Evolutionary conservation across 805 yeast genomes (phyloP).

Genomic region (Scheffersomyces amazonensis): DNA sequence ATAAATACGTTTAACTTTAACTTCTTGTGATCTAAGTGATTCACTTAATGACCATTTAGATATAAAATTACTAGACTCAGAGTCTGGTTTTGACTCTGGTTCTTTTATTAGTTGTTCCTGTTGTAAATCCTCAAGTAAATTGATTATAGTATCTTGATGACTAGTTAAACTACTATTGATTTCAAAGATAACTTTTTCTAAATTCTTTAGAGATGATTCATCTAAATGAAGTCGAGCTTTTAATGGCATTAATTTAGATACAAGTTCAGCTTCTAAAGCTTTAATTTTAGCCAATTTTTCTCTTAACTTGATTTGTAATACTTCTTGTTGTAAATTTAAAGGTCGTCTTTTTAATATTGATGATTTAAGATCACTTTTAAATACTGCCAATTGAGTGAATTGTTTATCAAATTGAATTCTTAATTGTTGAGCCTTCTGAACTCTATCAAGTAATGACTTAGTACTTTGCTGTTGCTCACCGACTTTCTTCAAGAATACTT

Average conservation of each 20-base stretch:
- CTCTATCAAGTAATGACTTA: no score
- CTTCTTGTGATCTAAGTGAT: not conserved
- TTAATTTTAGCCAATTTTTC: slow-evolving; percentile 21
- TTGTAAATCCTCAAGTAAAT: no score
- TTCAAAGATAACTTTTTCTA: slow-evolving; percentile 27
- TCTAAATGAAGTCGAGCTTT: slow-evolving; percentile 21
- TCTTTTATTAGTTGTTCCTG: no score
- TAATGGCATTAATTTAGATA: slow-evolving; percentile 28
- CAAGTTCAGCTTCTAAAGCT: slow-evolving; percentile 19
- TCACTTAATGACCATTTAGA: not conserved
- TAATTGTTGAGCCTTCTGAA: slow-evolving; percentile 13
- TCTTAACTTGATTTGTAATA: slow-evolving; percentile 22
- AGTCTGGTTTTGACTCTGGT: no score
- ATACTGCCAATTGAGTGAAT: slow-evolving; percentile 21
- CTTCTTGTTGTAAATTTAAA: slow-evolving; percentile 27
- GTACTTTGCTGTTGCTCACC: not conserved
- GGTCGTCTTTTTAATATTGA: slow-evolving; percentile 18
- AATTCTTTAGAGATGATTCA: slow-evolving; percentile 16
- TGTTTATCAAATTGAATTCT: slow-evolving; percentile 22
- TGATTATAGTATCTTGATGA: not conserved
- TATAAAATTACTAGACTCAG: not conserved
- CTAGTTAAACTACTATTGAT: slow-evolving; percentile 12
- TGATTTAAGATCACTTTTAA: slow-evolving; percentile 7
- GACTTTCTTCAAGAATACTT: not conserved
- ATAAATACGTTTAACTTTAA: not conserved